Percentiles rank a stretch among this genome's conserved stretches.
phyloP scores from a whole-genome alignment of 306 rosid genomes.

The Potentilla sterilis region DNA sequence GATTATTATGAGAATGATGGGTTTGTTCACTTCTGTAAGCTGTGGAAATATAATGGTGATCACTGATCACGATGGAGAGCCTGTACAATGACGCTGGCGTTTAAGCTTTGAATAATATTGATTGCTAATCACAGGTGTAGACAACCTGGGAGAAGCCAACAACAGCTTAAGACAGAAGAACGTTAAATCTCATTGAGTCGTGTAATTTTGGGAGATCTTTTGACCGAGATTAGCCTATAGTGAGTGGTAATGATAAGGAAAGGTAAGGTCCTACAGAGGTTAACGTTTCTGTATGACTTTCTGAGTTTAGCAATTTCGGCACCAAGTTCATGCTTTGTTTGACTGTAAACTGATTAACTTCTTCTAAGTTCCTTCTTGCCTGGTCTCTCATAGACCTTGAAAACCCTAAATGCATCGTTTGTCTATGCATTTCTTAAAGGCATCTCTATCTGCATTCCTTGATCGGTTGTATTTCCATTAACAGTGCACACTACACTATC shows the following conservation, averaged over 20 bases:
- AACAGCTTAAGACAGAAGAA: slow-evolving; percentile 18
- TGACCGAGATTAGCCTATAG: slow-evolving; percentile 34
- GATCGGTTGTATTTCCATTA: background rate
- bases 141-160: slow-evolving; percentile 50
- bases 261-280: slow-evolving; percentile 2
- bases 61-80: background rate
- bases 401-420: background rate
- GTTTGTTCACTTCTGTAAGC: slow-evolving; percentile 31
- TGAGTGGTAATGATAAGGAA: slow-evolving; percentile 9
- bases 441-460: background rate
- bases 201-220: slow-evolving; percentile 26
- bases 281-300: slow-evolving; percentile 1
- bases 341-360: slow-evolving; percentile 1
- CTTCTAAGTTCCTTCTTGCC: background rate
- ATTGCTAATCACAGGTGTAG: slow-evolving; percentile 39
- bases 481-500: no score
- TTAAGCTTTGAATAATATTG: slow-evolving; percentile 14
- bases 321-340: background rate
- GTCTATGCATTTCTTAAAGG: background rate
- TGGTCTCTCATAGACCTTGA: background rate
- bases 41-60: slow-evolving; percentile 24
- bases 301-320: slow-evolving; percentile 6
- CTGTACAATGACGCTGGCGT: slow-evolving; percentile 28
- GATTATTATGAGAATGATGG: slow-evolving; percentile 41
- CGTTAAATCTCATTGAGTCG: slow-evolving; percentile 17